Base-by-base conservation (phyloP, 192 early-diverging fungal species). In the Rhizoclosmatium globosum region DNA sequence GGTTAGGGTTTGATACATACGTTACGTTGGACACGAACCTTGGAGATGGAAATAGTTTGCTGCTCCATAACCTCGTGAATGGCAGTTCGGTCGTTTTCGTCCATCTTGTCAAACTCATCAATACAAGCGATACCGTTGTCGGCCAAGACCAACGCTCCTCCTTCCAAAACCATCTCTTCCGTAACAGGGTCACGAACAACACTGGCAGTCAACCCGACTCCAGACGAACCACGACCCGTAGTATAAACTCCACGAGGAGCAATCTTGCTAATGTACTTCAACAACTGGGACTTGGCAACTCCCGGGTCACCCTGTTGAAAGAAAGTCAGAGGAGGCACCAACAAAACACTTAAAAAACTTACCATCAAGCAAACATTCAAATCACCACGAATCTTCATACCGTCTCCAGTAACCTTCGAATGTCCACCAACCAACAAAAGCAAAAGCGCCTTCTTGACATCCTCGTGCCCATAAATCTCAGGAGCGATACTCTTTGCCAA, bases 61-160 rank as follows among this genome's bases (percentile, higher is more conserved):
- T 99, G 98, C 91, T 99, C 98, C 98, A 99, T 99, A 11, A 98
- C 98, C 85, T 99, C 98, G 82, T 98, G 98, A 82, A 99, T 97
- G 39, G 97, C 97, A 6, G 97, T 96, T 71, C 97, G 90, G 86
- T 98, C 96, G 7, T 85, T 86, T 75, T 99, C 98, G 75, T 97
- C 95, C 97, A 99, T 99, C 83, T 99, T 99, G 85, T 99, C 98
- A 81, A 99, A 99, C 86, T 99, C 98, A 86, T 99, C 98, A 82
- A 99, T 99, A 81, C 96, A 97, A 81, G 95, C 97, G 80, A 99
- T 93, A 77, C 98, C 98, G 80, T 97, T 96, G 87, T 99, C 98
- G 46, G 96, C 96, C 77, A 99, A 87, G 13, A 99, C 98, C 67
- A 99, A 87, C 21, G 97, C 97, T 78, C 98, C 98, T 74, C 96